Evolutionary conservation across 805 yeast genomes (phyloP).

Genomic region (Metschnikowia sp.): DNA sequence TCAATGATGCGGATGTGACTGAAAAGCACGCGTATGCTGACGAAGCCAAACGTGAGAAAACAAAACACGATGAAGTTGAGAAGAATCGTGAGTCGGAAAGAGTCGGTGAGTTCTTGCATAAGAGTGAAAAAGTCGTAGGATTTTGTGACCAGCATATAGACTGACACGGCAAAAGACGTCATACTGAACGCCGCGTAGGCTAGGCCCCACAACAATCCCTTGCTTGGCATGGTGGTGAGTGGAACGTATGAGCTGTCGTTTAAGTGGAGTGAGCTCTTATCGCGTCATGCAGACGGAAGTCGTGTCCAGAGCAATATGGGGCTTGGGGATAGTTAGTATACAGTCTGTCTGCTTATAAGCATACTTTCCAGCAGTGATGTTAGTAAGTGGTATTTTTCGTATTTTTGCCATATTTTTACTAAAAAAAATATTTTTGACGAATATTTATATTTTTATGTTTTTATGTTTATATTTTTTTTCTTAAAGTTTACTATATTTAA

Average conservation of each 20-base stretch:
- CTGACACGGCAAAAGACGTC: slow-evolving; percentile 9
- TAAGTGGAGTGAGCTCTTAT: slow-evolving; percentile 2
- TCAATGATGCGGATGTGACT: slow-evolving; percentile 77
- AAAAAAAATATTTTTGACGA: too few relatives aligned
- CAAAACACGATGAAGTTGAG: slow-evolving; percentile 17
- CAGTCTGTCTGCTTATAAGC: too few relatives aligned
- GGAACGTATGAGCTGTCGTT: not conserved
- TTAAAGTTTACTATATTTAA: too few relatives aligned
- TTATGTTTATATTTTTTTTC: too few relatives aligned
- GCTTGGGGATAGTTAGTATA: too few relatives aligned
- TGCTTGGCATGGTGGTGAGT: slow-evolving; percentile 1
- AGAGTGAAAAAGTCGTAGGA: slow-evolving; percentile 15
- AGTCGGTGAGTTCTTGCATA: slow-evolving; percentile 16
- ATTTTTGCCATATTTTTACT: too few relatives aligned
- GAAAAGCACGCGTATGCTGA: slow-evolving; percentile 50
- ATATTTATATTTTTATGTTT: too few relatives aligned
- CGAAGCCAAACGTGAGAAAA: slow-evolving; percentile 18
- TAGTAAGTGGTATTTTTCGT: too few relatives aligned
- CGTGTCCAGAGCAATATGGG: slow-evolving; percentile 4
- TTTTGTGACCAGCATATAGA: slow-evolving; percentile 11
- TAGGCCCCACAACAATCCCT: slow-evolving; percentile 5
- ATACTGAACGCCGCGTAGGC: slow-evolving; percentile 15
- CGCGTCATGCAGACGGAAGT: slow-evolving; percentile 8
- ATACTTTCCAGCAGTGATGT: too few relatives aligned
- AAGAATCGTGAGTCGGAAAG: slow-evolving; percentile 12